Conservation (phyloP, 805 yeast species). For the Cyberlindnera japonica region DNA sequence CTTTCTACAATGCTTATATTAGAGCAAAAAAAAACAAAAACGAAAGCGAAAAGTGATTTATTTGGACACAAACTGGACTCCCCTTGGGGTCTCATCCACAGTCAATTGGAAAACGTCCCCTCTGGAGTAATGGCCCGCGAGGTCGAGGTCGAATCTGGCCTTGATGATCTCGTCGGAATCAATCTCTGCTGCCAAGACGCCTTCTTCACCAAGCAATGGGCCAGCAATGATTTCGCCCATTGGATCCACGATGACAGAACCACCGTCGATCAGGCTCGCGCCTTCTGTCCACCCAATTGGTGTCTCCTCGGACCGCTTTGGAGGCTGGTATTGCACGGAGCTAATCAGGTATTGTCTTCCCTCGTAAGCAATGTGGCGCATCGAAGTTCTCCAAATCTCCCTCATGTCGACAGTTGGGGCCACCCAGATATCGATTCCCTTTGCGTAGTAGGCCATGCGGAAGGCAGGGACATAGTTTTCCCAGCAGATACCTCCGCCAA, state of each 20-base stretch:
- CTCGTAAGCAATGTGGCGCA: constrained; percentile 40
- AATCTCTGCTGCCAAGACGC: constrained; percentile 38
- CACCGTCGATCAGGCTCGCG: constrained; percentile 38
- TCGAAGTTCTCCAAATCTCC: constrained; percentile 40
- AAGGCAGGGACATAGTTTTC: constrained; percentile 41
- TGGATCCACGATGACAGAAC: constrained; percentile 38
- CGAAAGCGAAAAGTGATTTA: too few relatives aligned
- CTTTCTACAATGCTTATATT: too few relatives aligned
- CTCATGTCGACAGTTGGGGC: constrained; percentile 46
- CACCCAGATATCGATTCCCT: constrained; percentile 39
- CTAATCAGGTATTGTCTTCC: constrained; percentile 38
- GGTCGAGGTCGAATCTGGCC: constrained; percentile 41
- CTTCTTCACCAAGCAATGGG: constrained; percentile 39
- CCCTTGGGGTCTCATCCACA: constrained; percentile 35
- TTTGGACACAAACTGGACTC: constrained; percentile 14
- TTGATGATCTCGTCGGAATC: constrained; percentile 35
- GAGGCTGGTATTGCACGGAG: constrained; percentile 39
- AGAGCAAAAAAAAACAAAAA: too few relatives aligned
- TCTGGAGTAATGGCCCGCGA: constrained; percentile 41
- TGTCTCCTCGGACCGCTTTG: constrained; percentile 27
- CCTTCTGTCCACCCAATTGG: constrained; percentile 31
- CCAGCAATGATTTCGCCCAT: constrained; percentile 43
- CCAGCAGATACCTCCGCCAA: constrained; percentile 49
- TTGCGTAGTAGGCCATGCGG: constrained; percentile 40
- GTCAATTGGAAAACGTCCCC: constrained; percentile 40